A percentile compares a stretch with the other conserved stretches of the same genome.
phyloP scores from a whole-genome alignment of 148 eudicot species.

The Heliosperma pusillum region DNA sequence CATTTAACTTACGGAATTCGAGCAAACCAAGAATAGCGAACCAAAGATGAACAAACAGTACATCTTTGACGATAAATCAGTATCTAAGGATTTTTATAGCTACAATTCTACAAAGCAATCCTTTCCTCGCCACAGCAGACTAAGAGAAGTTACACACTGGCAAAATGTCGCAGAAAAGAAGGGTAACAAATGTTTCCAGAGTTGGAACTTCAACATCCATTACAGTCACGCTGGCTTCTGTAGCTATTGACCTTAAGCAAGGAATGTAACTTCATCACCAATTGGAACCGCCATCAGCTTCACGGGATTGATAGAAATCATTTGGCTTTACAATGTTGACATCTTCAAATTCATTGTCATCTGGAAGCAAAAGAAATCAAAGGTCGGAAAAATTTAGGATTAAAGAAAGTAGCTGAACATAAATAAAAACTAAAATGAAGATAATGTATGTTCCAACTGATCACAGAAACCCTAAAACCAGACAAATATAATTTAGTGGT shows the following conservation, averaged over 20 bases:
- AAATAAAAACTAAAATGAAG: not conserved
- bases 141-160: not conserved
- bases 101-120: no score
- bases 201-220: not conserved
- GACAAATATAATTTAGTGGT: no score
- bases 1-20: not conserved
- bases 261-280: slow-evolving; percentile 30
- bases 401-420: not conserved
- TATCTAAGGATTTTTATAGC: not conserved
- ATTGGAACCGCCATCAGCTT: slow-evolving; percentile 53
- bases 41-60: not conserved
- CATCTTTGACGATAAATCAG: not conserved
- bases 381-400: not conserved
- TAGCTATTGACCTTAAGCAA: not conserved
- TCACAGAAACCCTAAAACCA: not conserved
- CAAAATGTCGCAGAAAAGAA: not conserved
- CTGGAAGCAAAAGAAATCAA: slow-evolving; percentile 40
- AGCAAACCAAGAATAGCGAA: not conserved
- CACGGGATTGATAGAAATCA: slow-evolving; percentile 63
- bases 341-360: slow-evolving; percentile 83
- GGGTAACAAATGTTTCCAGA: not conserved
- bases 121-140: not conserved
- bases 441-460: not conserved
- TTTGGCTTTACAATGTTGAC: slow-evolving; percentile 65
- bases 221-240: not conserved